Conservation (phyloP, 306 rosid genomes). For the Senna tora region DNA sequence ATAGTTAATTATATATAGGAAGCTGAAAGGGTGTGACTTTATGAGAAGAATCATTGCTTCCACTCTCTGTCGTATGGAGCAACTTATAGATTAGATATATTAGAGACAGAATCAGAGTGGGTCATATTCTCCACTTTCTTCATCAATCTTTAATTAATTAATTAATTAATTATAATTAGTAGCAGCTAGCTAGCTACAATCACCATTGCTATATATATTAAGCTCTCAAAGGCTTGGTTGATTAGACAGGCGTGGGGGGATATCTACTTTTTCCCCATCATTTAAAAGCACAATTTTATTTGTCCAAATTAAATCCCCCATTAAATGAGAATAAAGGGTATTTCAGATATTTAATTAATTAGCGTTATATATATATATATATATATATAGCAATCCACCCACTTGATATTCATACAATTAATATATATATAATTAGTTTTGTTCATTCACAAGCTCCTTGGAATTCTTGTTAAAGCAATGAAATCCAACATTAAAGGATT, state of each 20-base stretch:
- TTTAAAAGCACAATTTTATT: slow-evolving; percentile 43
- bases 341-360: slow-evolving; percentile 14
- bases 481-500: too few species aligned
- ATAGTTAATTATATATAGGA: slow-evolving; percentile 25
- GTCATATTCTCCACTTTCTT: slow-evolving; percentile 50
- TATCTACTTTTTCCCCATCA: slow-evolving; percentile 45
- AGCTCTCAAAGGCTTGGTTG: slow-evolving; percentile 43
- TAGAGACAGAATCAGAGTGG: slow-evolving; percentile 54
- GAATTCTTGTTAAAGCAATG: slow-evolving; percentile 34
- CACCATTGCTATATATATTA: not conserved
- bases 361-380: not conserved
- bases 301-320: slow-evolving; percentile 29
- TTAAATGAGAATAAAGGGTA: slow-evolving; percentile 41
- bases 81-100: slow-evolving; percentile 40
- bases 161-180: not conserved
- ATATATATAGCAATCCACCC: not conserved
- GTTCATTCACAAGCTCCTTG: slow-evolving; percentile 21
- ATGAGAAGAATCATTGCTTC: slow-evolving; percentile 42
- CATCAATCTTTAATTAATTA: slow-evolving; percentile 1
- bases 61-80: slow-evolving; percentile 45
- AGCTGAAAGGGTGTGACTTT: slow-evolving; percentile 34
- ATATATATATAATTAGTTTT: not conserved
- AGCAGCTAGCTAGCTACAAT: slow-evolving; percentile 30
- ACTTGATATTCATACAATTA: slow-evolving; percentile 4
- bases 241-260: slow-evolving; percentile 55